Evolutionary conservation across 192 early-diverging fungal species (phyloP), one percentile per base, ranked within the genome.

Genomic region (Coemansia aciculifera): DNA sequence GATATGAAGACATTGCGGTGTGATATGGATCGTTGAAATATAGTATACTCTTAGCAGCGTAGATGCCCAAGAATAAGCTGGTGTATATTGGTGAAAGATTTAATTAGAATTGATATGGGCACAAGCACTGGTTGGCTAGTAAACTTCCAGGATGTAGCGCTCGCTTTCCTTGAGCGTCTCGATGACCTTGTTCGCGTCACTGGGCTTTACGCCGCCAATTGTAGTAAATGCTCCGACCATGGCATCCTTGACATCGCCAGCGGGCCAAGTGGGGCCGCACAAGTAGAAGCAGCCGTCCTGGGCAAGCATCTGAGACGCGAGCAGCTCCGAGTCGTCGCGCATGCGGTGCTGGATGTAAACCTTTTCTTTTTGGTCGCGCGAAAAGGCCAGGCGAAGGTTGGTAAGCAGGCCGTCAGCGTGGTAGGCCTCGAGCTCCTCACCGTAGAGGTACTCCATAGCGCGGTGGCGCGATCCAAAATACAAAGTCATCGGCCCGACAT

Each of bases 311-410:
- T 90, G 90, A 52, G 91, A 84, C 49, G 87, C 79, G 38, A 98
- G 80, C 75, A 92, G 72, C 46, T 83, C 84, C 6, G 86, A 78
- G 71, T 98, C 96, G 70, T 93, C 91, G 78, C 90, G 80, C 87
- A 98, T 98, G 84, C 89, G 90, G 85, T 96, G 92, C 85, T 98
- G 96, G 69, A 98, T 98, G 73, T 98, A 98, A 37, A 97, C 86
- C 88, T 98, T 98, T 31, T 92, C 83, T 63, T 89, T 88, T 71
- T 96, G 96, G 78, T 98, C 96, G 59, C 96, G 90, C 56, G 94
- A 96, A 83, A 98, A 98, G 34, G 96, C 96, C 34, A 96, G 85
- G 36, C 94, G 88, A 48, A 96, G 81, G 63, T 94, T 89, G 46
- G 93, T 93, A n/a, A 98, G 81, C 6, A 95, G 78, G 48, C 94